Evolutionary conservation across 1,284 basidiomycete species (phyloP).

Genomic region (Sanghuangporus sanghuang): DNA sequence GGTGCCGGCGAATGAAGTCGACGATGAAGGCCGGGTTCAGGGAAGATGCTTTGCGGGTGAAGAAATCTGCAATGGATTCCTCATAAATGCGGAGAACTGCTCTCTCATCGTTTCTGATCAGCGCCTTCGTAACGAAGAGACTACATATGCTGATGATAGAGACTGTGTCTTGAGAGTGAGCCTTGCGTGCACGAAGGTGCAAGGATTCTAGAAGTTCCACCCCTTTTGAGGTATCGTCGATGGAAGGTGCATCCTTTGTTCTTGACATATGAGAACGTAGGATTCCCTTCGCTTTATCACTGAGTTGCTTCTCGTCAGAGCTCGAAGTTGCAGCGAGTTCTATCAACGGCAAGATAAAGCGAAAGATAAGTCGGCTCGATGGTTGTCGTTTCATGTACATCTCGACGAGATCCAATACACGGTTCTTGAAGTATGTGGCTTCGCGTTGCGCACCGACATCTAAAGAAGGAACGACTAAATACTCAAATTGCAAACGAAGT

Average conservation of each 20-base stretch:
- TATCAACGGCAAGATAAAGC: conserved; percentile 72
- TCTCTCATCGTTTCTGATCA: conserved; percentile 41
- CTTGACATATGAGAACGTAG: conserved; percentile 73
- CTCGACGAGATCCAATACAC: conserved; percentile 89
- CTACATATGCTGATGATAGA: conserved; percentile 64
- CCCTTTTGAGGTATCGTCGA: conserved; percentile 42
- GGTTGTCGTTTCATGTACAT: conserved; percentile 76
- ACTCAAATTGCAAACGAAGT: not conserved
- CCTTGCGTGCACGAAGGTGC: conserved; percentile 71
- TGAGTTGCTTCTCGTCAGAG: conserved; percentile 78
- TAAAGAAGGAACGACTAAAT: conserved; percentile 22
- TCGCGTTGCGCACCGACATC: conserved; percentile 70
- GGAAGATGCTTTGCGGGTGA: conserved; percentile 75
- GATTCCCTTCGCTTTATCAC: conserved; percentile 80
- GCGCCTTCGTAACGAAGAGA: conserved; percentile 64
- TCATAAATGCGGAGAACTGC: conserved; percentile 54
- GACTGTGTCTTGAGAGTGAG: conserved; percentile 60
- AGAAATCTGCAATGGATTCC: conserved; percentile 72
- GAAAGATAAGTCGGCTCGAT: conserved; percentile 59
- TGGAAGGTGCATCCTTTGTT: conserved; percentile 59
- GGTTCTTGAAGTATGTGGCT: conserved; percentile 91
- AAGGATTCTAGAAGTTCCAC: conserved; percentile 56
- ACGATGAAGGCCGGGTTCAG: conserved; percentile 75
- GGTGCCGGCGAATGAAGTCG: conserved; percentile 72
- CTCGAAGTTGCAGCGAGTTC: conserved; percentile 64